Evolutionary conservation across 257 asterid species (phyloP).

Genomic region (Gentiana macrophylla): DNA sequence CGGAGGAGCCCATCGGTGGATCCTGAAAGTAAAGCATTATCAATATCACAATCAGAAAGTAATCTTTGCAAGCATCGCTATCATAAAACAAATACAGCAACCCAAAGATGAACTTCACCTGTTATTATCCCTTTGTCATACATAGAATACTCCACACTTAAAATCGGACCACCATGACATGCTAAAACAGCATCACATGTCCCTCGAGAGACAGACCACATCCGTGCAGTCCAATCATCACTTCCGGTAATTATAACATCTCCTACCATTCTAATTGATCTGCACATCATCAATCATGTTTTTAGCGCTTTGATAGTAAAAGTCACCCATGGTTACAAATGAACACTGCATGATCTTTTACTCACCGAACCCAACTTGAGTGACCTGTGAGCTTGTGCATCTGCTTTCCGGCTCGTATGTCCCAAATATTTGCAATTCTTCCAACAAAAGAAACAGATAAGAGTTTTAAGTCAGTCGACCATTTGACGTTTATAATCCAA

Average conservation of each 20-base stretch:
- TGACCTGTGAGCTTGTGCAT: conserved; percentile 95
- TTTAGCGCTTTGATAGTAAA: conserved; percentile 20
- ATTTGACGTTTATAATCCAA: neutral
- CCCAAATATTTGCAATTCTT: conserved; percentile 86
- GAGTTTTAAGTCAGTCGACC: conserved; percentile 4
- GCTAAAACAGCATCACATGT: conserved; percentile 92
- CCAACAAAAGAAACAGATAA: conserved; percentile 16
- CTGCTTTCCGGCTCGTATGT: conserved; percentile 81
- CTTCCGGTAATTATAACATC: conserved; percentile 90
- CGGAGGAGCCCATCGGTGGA: conserved; percentile 89
- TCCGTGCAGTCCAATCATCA: conserved; percentile 99
- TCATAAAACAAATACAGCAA: neutral
- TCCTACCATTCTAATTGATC: conserved; percentile 97
- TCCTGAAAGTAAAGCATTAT: conserved; percentile 36
- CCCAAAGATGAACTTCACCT: conserved; percentile 33
- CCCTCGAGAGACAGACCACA: conserved; percentile 94
- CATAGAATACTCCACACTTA: conserved; percentile 73
- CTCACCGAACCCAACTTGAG: conserved; percentile 85
- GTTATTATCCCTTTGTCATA: conserved; percentile 88
- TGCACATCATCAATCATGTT: conserved; percentile 19
- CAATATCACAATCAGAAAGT: conserved; percentile 4
- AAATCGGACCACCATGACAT: conserved; percentile 90
- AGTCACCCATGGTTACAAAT: conserved; percentile 11
- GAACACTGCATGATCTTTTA: neutral
- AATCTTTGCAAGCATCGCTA: conserved; percentile 1